Conservation (phyloP, 805 yeast genomes). For the Candida germanica region DNA sequence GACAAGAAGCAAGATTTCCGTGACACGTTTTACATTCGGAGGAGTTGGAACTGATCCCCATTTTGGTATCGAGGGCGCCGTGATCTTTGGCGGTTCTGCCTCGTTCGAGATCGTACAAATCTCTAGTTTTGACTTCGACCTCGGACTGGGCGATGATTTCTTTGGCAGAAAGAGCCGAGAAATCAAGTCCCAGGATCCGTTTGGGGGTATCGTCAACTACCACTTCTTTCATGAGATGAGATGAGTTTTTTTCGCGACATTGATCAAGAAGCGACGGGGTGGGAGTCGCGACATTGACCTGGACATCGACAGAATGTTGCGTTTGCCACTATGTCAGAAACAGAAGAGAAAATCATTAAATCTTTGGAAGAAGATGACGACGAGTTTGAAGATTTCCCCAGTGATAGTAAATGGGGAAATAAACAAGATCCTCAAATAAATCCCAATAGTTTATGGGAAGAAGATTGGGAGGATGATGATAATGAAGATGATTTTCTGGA, state of each 20-base stretch:
- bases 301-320: background rate
- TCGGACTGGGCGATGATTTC: slow-evolving; percentile 93
- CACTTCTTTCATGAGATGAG: slow-evolving; percentile 37
- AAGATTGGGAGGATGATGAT: slow-evolving; percentile 97
- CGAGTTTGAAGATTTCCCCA: slow-evolving; percentile 96
- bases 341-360: slow-evolving; percentile 47
- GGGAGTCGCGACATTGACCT: background rate
- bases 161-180: slow-evolving; percentile 87
- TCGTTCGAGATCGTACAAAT: slow-evolving; percentile 84
- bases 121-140: slow-evolving; percentile 89
- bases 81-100: slow-evolving; percentile 77
- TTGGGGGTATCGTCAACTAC: slow-evolving; percentile 84
- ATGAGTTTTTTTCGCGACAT: slow-evolving; percentile 3
- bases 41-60: slow-evolving; percentile 93
- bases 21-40: slow-evolving; percentile 87
- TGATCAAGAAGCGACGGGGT: background rate
- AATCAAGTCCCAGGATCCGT: slow-evolving; percentile 84
- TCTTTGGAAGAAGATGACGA: slow-evolving; percentile 95
- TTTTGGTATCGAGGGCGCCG: slow-evolving; percentile 88
- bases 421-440: slow-evolving; percentile 50
- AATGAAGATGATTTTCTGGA: slow-evolving; percentile 85
- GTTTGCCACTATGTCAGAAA: background rate
- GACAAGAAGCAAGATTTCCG: slow-evolving; percentile 90
- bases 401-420: slow-evolving; percentile 80
- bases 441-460: slow-evolving; percentile 82